These are phyloP conservation scores for Purpureocillium takamizusanense DNA, from an alignment of 2,329 filamentous ascomycete genomes.

Conservation along the genomic window DNA sequence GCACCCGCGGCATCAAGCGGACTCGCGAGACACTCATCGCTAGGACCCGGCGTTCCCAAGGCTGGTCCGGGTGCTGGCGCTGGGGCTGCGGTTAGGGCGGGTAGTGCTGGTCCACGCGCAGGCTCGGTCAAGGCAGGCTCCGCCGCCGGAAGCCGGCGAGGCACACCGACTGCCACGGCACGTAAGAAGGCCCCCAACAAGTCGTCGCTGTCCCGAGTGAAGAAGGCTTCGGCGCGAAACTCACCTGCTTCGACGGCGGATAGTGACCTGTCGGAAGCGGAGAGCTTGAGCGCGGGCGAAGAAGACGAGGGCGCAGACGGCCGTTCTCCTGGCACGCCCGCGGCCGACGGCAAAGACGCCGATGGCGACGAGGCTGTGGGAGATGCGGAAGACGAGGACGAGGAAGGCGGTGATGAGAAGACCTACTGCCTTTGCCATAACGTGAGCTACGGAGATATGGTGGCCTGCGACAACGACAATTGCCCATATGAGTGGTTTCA, in stretches of 20 bases:
- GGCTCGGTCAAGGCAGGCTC: slow-evolving; percentile 34
- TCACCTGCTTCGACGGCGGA: slow-evolving; percentile 56
- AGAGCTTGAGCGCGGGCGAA: slow-evolving; percentile 44
- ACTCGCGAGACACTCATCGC: slow-evolving; percentile 52
- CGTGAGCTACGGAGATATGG: slow-evolving; percentile 81
- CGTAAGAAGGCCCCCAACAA: slow-evolving; percentile 46
- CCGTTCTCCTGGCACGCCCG: slow-evolving; percentile 21
- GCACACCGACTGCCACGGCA: slow-evolving; percentile 31
- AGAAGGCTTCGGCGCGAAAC: slow-evolving; percentile 47
- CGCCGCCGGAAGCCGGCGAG: slow-evolving; percentile 34
- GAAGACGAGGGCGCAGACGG: slow-evolving; percentile 28
- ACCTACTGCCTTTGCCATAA: slow-evolving; percentile 80
- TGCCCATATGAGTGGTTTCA: slow-evolving; percentile 85
- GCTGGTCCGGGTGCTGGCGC: slow-evolving; percentile 15
- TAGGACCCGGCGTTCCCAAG: slow-evolving; percentile 55
- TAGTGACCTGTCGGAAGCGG: slow-evolving; percentile 56
- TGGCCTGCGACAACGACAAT: slow-evolving; percentile 75
- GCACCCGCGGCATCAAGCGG: slow-evolving; percentile 44
- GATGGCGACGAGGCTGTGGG: slow-evolving; percentile 46
- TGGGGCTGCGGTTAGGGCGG: slow-evolving; percentile 34
- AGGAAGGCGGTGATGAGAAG: slow-evolving; percentile 67
- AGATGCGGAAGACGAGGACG: slow-evolving; percentile 48
- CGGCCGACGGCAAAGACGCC: slow-evolving; percentile 25
- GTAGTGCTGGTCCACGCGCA: slow-evolving; percentile 51
- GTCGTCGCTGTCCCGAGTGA: slow-evolving; percentile 54